Percentiles rank a stretch among this genome's conserved stretches.
These are phyloP conservation scores for Fagopyrum tataricum DNA, from an alignment of 148 eudicot species.

Conservation along the genomic window DNA sequence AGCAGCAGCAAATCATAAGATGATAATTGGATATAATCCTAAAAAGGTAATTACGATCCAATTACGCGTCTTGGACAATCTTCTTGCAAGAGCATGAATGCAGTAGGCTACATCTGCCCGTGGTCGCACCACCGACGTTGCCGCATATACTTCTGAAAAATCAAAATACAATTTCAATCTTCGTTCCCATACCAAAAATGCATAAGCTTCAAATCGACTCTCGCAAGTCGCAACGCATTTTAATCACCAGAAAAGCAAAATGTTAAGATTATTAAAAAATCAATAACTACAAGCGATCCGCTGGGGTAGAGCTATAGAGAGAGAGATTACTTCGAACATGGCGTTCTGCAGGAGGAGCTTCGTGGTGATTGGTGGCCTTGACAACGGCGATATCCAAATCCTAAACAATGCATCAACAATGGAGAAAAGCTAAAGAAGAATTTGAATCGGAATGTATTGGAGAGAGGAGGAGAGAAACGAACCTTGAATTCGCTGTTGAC, in stretches of 20 bases:
- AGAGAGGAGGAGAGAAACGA: not conserved
- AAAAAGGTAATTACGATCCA: conserved; percentile 66
- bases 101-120: conserved; percentile 95
- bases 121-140: conserved; percentile 63
- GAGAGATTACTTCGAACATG: conserved; percentile 67
- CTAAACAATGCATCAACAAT: conserved; percentile 24
- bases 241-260: not conserved
- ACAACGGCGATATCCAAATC: conserved; percentile 94
- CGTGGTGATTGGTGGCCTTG: conserved; percentile 93
- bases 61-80: conserved; percentile 83
- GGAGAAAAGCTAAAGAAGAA: not conserved
- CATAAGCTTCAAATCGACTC: not conserved
- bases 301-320: too few relatives aligned
- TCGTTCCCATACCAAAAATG: conserved; percentile 9
- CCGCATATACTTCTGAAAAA: conserved; percentile 55
- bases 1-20: not conserved
- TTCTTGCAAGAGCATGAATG: conserved; percentile 82
- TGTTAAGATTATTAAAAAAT: not conserved
- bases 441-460: not conserved
- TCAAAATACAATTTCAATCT: conserved; percentile 7
- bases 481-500: conserved; percentile 99
- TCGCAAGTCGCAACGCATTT: not conserved
- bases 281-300: not conserved
- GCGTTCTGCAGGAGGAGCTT: conserved; percentile 85
- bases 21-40: not conserved